Conservation (phyloP, 2,329 filamentous ascomycete species). For the Aspergillus floridensis region DNA sequence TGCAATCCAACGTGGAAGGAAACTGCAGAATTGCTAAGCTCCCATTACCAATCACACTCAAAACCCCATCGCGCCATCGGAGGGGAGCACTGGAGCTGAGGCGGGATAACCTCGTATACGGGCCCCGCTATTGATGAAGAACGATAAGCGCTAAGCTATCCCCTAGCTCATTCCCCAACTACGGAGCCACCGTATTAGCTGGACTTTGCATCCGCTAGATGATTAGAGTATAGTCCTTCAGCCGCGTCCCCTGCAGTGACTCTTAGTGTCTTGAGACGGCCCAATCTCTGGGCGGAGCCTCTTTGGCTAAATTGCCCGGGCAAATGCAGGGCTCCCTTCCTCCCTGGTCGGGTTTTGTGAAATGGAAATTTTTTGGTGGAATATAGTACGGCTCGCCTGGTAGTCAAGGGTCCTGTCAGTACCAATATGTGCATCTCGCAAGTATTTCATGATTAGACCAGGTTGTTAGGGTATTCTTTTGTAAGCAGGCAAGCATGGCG, state of each 20-base stretch:
- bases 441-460: too few species aligned
- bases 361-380: too few species aligned
- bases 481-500: background rate
- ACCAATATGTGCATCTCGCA: too few species aligned
- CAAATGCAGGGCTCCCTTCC: too few species aligned
- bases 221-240: background rate
- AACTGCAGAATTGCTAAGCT: too few species aligned
- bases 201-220: background rate
- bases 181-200: background rate
- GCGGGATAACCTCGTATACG: background rate
- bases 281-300: too few species aligned
- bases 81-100: background rate
- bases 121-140: background rate
- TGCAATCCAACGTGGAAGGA: too few species aligned
- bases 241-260: background rate
- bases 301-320: background rate
- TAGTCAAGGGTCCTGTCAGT: too few species aligned
- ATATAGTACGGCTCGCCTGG: too few species aligned
- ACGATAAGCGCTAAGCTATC: background rate
- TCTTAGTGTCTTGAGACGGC: too few species aligned
- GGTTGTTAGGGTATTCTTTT: background rate
- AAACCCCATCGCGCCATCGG: background rate
- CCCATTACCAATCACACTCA: background rate
- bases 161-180: background rate
- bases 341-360: too few species aligned